Evolutionary conservation across 257 asterid genomes (phyloP).

Genomic region (Lantana camara): DNA sequence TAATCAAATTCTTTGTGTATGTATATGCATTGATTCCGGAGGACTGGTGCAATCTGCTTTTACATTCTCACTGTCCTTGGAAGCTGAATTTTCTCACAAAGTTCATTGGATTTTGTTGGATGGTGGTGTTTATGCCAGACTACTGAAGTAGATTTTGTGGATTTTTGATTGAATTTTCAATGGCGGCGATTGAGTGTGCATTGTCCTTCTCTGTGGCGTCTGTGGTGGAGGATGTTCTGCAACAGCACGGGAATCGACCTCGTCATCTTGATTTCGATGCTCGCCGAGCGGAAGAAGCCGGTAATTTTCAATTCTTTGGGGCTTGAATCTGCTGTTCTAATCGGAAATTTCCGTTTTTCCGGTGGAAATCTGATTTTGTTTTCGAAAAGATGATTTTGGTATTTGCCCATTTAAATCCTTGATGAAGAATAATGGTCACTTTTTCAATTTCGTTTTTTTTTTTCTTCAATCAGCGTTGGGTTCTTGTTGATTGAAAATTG

Average conservation of each 20-base stretch:
- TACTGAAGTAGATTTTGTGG: slow-evolving; percentile 23
- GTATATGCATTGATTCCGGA: slow-evolving; percentile 25
- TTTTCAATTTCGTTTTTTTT: neutral
- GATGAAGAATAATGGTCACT: neutral
- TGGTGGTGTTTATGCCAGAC: slow-evolving; percentile 27
- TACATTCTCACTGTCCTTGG: slow-evolving; percentile 5
- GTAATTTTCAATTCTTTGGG: slow-evolving; percentile 38
- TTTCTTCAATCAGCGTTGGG: neutral
- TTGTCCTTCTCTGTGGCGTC: slow-evolving; percentile 81
- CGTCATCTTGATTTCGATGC: slow-evolving; percentile 84
- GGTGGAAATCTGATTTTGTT: slow-evolving; percentile 17
- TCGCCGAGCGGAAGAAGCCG: slow-evolving; percentile 94
- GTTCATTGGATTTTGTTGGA: slow-evolving; percentile 19
- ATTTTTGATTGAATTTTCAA: slow-evolving; percentile 23
- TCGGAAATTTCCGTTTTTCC: neutral
- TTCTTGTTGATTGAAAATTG: slow-evolving; percentile 3
- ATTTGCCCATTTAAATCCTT: neutral
- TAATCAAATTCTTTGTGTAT: slow-evolving; percentile 18
- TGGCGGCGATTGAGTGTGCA: slow-evolving; percentile 58
- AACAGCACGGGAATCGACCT: slow-evolving; percentile 80
- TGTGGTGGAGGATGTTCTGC: slow-evolving; percentile 93
- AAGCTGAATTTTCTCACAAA: neutral
- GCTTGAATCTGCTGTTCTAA: slow-evolving; percentile 6
- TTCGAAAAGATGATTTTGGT: neutral
- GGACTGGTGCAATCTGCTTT: slow-evolving; percentile 6